Conservation (phyloP, 73 alveolate genomes). For the Uronychia binucleata region DNA sequence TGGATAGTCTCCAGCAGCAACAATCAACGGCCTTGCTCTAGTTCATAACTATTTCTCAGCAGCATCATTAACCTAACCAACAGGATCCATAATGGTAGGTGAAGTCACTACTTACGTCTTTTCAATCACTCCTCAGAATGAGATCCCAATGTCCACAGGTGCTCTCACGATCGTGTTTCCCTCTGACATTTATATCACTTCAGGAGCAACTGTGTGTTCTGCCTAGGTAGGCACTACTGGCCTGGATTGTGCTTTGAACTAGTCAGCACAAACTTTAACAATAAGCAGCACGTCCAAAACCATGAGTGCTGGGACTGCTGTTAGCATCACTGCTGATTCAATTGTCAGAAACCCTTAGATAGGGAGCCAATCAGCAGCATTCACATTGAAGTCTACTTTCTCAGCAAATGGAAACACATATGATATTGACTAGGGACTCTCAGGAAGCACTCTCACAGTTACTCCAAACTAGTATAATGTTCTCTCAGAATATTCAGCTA, state of each 20-base stretch:
- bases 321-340: background rate
- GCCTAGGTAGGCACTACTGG: conserved; percentile 1
- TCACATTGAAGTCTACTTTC: conserved; percentile 1
- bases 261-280: background rate
- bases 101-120: conserved; percentile 1
- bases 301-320: background rate
- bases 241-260: background rate
- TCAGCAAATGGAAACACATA: background rate
- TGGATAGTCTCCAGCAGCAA: background rate
- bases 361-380: background rate
- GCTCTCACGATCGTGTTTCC: conserved; percentile 9
- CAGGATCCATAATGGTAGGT: conserved; percentile 17
- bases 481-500: background rate
- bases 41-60: conserved; percentile 13
- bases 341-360: conserved; percentile 15
- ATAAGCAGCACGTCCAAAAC: background rate
- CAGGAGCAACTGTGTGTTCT: conserved; percentile 13
- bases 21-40: conserved; percentile 3
- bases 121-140: conserved; percentile 4
- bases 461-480: conserved; percentile 11
- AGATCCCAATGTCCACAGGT: conserved; percentile 11
- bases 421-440: background rate
- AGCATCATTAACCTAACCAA: conserved; percentile 6
- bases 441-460: background rate
- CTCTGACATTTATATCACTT: background rate